Evolutionary conservation across 169 alveolate species (phyloP).

Genomic region (Plasmodium sp.): DNA sequence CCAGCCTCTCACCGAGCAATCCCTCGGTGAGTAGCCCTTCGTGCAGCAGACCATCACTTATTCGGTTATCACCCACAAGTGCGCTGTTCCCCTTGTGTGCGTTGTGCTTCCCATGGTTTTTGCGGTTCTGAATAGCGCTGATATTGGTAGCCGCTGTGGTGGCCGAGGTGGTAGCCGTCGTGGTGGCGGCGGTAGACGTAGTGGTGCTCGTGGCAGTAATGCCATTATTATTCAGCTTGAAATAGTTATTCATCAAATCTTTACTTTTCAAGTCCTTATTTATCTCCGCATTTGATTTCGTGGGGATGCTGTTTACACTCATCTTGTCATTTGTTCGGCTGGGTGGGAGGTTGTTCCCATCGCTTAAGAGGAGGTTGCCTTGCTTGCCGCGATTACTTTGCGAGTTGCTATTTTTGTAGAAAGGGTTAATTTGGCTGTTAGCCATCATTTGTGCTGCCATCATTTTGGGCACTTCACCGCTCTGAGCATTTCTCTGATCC

Average conservation of each 20-base stretch:
- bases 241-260: slow-evolving; percentile 31
- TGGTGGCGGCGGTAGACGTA: slow-evolving; percentile 13
- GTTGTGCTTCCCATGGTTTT: neutral
- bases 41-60: neutral
- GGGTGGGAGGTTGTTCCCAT: neutral
- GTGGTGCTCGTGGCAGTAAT: slow-evolving; percentile 31
- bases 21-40: neutral
- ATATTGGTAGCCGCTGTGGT: slow-evolving; percentile 3
- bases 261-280: slow-evolving; percentile 31
- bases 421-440: neutral
- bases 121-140: neutral
- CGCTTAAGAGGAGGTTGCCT: neutral
- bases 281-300: slow-evolving; percentile 11
- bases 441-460: neutral
- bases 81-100: neutral
- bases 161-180: slow-evolving; percentile 8
- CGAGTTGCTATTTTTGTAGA: neutral
- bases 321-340: neutral
- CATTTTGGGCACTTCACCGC: neutral
- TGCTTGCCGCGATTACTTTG: slow-evolving; percentile 10
- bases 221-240: slow-evolving; percentile 18
- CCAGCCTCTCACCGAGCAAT: neutral
- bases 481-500: slow-evolving; percentile 3
- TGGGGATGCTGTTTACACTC: neutral
- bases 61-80: neutral